These are phyloP conservation scores for Coemansia sp. DNA, from an alignment of 192 early-diverging fungal species.

Conservation along the genomic window DNA sequence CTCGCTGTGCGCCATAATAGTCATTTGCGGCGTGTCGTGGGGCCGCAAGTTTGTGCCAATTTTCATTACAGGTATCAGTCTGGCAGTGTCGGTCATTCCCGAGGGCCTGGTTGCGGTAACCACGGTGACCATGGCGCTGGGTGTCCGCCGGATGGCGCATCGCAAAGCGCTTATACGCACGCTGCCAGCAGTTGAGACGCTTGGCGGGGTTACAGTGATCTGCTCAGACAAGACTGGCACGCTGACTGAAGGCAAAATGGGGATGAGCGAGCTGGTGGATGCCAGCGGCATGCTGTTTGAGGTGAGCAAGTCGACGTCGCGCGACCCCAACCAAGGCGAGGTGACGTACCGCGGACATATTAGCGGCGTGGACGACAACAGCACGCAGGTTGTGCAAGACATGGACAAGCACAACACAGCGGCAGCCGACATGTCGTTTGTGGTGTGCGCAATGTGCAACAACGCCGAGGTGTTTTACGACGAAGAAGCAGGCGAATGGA, in stretches of 20 bases:
- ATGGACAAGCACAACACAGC: slow-evolving; percentile 58
- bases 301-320: slow-evolving; percentile 67
- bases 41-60: slow-evolving; percentile 66
- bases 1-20: slow-evolving; percentile 77
- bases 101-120: slow-evolving; percentile 98
- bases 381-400: slow-evolving; percentile 38
- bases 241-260: slow-evolving; percentile 98
- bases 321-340: slow-evolving; percentile 54
- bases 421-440: slow-evolving; percentile 72
- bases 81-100: slow-evolving; percentile 96
- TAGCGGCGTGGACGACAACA: slow-evolving; percentile 34
- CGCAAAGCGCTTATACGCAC: slow-evolving; percentile 89
- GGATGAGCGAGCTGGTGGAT: slow-evolving; percentile 68
- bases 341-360: slow-evolving; percentile 69
- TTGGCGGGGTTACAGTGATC: slow-evolving; percentile 94
- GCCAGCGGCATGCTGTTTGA: slow-evolving; percentile 42
- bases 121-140: slow-evolving; percentile 95
- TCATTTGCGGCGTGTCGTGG: slow-evolving; percentile 78
- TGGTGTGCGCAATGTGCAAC: slow-evolving; percentile 82
- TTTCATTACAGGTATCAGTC: slow-evolving; percentile 79
- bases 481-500: slow-evolving; percentile 61
- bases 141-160: slow-evolving; percentile 90
- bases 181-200: slow-evolving; percentile 89
- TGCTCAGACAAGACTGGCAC: slow-evolving; percentile 98
- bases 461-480: slow-evolving; percentile 74